Evolutionary conservation across 805 yeast species (phyloP).

Genomic region (Spathaspora sp.): DNA sequence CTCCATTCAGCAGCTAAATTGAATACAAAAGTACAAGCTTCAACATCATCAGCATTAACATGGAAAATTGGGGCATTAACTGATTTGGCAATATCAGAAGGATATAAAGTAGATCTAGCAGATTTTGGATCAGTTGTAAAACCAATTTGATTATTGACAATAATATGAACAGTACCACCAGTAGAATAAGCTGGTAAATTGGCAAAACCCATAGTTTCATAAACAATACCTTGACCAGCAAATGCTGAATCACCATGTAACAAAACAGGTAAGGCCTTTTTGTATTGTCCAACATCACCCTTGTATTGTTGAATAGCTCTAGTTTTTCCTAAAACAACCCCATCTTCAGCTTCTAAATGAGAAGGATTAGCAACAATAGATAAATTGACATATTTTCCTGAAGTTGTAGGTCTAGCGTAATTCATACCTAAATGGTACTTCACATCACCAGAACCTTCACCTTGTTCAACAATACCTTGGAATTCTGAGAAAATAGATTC

Average conservation of each 20-base stretch:
- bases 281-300: conserved; percentile 74
- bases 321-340: conserved; percentile 96
- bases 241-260: conserved; percentile 99
- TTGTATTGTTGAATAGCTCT: conserved; percentile 93
- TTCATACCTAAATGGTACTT: conserved; percentile 99
- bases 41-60: conserved; percentile 97
- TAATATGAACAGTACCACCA: conserved; percentile 97
- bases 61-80: conserved; percentile 99
- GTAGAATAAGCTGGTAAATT: conserved; percentile 92
- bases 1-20: conserved; percentile 99
- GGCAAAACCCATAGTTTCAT: conserved; percentile 95
- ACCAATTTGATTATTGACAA: conserved; percentile 98
- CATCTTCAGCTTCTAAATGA: conserved; percentile 98
- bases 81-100: conserved; percentile 95
- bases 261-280: conserved; percentile 87
- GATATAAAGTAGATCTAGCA: conserved; percentile 96
- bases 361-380: conserved; percentile 98
- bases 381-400: conserved; percentile 93
- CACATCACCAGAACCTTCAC: conserved; percentile 98
- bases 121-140: conserved; percentile 98
- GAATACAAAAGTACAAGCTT: conserved; percentile 86
- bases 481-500: conserved; percentile 97
- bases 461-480: conserved; percentile 83
- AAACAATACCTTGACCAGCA: conserved; percentile 98
- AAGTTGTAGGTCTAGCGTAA: conserved; percentile 97